phyloP scores from a whole-genome alignment of 2,329 filamentous ascomycete genomes.

The Exophiala oligosperma region DNA sequence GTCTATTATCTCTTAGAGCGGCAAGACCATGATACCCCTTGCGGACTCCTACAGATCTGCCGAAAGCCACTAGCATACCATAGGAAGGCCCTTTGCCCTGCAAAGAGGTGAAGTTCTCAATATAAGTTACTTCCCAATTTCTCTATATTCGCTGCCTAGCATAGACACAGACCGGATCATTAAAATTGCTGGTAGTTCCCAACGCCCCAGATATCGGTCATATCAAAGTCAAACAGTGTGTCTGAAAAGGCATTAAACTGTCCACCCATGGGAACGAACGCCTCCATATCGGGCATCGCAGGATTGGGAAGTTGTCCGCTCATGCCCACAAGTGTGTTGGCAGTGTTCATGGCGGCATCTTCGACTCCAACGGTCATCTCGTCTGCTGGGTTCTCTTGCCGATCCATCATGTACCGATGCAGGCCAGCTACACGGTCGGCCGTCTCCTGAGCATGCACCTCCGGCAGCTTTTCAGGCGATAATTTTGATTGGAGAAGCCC shows the following conservation, averaged over 20 bases:
- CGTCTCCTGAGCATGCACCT: slow-evolving; percentile 29
- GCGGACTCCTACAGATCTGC: background rate
- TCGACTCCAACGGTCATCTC: slow-evolving; percentile 5
- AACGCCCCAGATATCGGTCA: slow-evolving; percentile 22
- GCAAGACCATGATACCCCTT: background rate
- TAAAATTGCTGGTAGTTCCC: slow-evolving; percentile 7
- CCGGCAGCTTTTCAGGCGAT: slow-evolving; percentile 23
- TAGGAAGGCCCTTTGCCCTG: too few relatives aligned
- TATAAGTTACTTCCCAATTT: background rate
- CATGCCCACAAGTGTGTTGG: slow-evolving; percentile 15
- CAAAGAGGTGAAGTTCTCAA: too few relatives aligned
- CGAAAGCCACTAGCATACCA: background rate
- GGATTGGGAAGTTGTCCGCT: slow-evolving; percentile 7
- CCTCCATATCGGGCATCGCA: slow-evolving; percentile 16
- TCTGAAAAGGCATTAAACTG: slow-evolving; percentile 22
- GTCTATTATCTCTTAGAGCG: background rate
- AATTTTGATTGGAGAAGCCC: slow-evolving; percentile 33
- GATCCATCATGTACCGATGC: slow-evolving; percentile 14
- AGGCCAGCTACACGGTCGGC: slow-evolving; percentile 25
- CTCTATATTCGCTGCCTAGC: background rate
- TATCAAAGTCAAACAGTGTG: slow-evolving; percentile 25
- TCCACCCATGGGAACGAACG: slow-evolving; percentile 12
- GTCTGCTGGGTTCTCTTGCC: slow-evolving; percentile 7
- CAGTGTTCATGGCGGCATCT: slow-evolving; percentile 13
- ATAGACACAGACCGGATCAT: background rate